Evolutionary conservation across 2,329 filamentous ascomycete species (phyloP).

Genomic region (Ceratocystis cacaofunesta): DNA sequence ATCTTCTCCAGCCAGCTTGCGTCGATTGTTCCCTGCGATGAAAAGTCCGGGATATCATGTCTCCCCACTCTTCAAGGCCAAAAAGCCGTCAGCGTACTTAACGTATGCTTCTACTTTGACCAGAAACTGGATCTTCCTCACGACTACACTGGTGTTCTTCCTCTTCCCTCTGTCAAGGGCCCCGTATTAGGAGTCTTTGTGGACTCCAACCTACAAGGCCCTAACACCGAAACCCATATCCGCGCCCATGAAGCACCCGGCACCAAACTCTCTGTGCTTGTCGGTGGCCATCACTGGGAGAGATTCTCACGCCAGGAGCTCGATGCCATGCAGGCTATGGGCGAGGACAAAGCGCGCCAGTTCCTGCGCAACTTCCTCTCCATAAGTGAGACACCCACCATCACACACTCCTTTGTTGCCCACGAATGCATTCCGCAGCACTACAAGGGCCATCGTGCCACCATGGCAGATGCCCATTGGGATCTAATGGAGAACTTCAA

Average conservation of each 20-base stretch:
- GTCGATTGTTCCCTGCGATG: slow-evolving; percentile 9
- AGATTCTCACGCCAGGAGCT: slow-evolving; percentile 40
- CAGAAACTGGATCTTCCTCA: slow-evolving; percentile 45
- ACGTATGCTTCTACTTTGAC: slow-evolving; percentile 77
- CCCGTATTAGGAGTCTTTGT: slow-evolving; percentile 83
- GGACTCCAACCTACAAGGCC: slow-evolving; percentile 47
- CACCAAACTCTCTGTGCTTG: slow-evolving; percentile 85
- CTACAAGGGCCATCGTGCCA: slow-evolving; percentile 55
- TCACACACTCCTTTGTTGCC: slow-evolving; percentile 44
- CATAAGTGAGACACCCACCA: slow-evolving; percentile 36
- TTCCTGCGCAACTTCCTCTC: slow-evolving; percentile 42
- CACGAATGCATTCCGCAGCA: slow-evolving; percentile 82
- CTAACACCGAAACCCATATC: slow-evolving; percentile 33
- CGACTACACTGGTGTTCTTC: slow-evolving; percentile 77
- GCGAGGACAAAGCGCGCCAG: slow-evolving; percentile 55
- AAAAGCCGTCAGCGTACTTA: slow-evolving; percentile 68
- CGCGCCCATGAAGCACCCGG: slow-evolving; percentile 34
- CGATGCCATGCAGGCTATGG: slow-evolving; percentile 55
- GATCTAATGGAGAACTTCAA: slow-evolving; percentile 42
- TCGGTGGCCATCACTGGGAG: slow-evolving; percentile 88
- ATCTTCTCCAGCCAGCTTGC: slow-evolving; percentile 36
- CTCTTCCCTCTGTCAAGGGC: slow-evolving; percentile 66
- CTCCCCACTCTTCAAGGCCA: slow-evolving; percentile 38
- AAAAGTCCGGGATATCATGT: slow-evolving; percentile 22
- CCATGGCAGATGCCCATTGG: slow-evolving; percentile 42